These are phyloP conservation scores for Sclerotinia sclerotiorum DNA, from an alignment of 2,329 filamentous ascomycete species.

Conservation along the genomic window DNA sequence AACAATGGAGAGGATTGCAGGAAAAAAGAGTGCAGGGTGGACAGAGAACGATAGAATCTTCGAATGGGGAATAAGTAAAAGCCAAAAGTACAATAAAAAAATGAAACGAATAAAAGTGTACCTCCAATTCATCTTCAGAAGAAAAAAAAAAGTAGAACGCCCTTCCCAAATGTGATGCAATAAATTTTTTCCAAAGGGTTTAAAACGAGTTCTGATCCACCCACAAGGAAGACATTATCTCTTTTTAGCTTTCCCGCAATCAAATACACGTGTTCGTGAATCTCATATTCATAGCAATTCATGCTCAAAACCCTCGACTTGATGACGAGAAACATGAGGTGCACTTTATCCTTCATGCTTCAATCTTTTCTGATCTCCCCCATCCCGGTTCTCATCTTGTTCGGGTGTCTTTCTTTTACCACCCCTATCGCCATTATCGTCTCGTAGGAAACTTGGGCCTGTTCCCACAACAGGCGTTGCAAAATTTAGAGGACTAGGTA, in stretches of 20 bases:
- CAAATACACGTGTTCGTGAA: slow-evolving; percentile 19
- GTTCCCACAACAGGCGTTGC: slow-evolving; percentile 71
- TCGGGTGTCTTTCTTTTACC: slow-evolving; percentile 26
- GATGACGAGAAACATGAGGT: neutral
- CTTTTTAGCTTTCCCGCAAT: slow-evolving; percentile 15
- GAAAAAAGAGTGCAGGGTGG: slow-evolving; percentile 1
- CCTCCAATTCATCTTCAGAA: neutral
- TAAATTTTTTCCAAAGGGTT: neutral
- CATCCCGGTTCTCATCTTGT: slow-evolving; percentile 18
- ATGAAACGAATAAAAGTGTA: neutral
- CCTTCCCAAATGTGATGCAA: slow-evolving; percentile 11
- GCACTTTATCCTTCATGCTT: slow-evolving; percentile 22
- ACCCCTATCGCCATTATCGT: slow-evolving; percentile 46
- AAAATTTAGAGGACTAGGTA: slow-evolving; percentile 91
- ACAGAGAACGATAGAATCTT: slow-evolving; percentile 3
- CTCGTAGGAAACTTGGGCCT: slow-evolving; percentile 62
- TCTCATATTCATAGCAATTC: slow-evolving; percentile 16
- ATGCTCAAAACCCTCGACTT: slow-evolving; percentile 9
- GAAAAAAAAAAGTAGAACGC: neutral
- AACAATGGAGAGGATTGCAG: neutral
- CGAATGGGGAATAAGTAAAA: neutral
- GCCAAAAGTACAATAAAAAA: neutral
- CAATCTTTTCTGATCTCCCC: slow-evolving; percentile 20
- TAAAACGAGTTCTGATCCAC: slow-evolving; percentile 10
- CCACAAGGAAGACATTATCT: slow-evolving; percentile 13